A percentile compares a stretch with the other conserved stretches of the same genome.
Evolutionary conservation across 352 stramenopile genomes (phyloP).

Genomic region (Phytophthora constricta): DNA sequence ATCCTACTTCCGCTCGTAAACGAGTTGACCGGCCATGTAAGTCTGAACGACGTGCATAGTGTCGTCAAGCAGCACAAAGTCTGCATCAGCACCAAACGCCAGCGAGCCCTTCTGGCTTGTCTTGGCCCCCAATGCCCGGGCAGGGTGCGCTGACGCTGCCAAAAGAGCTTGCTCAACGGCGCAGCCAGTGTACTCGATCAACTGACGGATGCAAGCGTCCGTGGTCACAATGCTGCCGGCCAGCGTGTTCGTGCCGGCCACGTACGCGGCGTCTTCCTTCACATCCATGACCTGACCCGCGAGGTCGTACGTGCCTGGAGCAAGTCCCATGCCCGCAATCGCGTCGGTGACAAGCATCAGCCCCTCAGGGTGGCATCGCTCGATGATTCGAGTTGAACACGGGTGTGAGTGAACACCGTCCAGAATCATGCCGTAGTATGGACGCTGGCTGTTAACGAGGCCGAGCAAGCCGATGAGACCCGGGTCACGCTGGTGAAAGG

Average conservation of each 20-base stretch:
- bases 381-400: slow-evolving; percentile 82
- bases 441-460: slow-evolving; percentile 37
- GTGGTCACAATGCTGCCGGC: slow-evolving; percentile 87
- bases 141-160: slow-evolving; percentile 79
- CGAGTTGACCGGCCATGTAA: slow-evolving; percentile 76
- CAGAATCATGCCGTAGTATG: slow-evolving; percentile 87
- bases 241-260: slow-evolving; percentile 82
- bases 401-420: slow-evolving; percentile 90
- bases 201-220: slow-evolving; percentile 81
- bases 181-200: slow-evolving; percentile 87
- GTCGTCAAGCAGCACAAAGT: slow-evolving; percentile 87
- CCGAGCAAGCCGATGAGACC: slow-evolving; percentile 90
- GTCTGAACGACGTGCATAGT: slow-evolving; percentile 71
- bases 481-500: slow-evolving; percentile 91
- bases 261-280: slow-evolving; percentile 41
- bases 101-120: slow-evolving; percentile 68
- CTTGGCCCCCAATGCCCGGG: slow-evolving; percentile 60
- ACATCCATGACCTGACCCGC: slow-evolving; percentile 75
- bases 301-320: slow-evolving; percentile 74
- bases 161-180: slow-evolving; percentile 73
- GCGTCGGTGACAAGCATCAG: slow-evolving; percentile 87
- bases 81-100: slow-evolving; percentile 73
- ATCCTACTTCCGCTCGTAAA: slow-evolving; percentile 41
- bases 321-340: slow-evolving; percentile 85
- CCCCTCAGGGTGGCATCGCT: slow-evolving; percentile 75